Percentiles rank a stretch among this genome's conserved stretches.
phyloP scores from a whole-genome alignment of 164 flowering plant species.

The Litsea cubeba region DNA sequence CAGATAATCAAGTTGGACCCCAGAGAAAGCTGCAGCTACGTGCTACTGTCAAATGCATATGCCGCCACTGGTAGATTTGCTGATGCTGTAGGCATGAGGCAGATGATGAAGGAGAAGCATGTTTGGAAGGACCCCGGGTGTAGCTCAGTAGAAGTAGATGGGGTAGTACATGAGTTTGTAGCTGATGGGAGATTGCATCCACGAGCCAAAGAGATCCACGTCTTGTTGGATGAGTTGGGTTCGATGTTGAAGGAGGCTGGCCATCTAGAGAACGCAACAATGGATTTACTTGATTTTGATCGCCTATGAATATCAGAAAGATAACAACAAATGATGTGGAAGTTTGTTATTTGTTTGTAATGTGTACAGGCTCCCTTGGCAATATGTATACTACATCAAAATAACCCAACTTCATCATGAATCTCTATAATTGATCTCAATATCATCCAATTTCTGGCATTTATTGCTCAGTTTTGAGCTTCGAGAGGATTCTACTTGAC shows the following conservation, averaged over 20 bases:
- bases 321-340: neutral
- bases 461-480: no score
- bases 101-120: constrained; percentile 39
- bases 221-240: constrained; percentile 27
- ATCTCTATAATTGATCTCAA: no score
- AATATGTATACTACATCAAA: no score
- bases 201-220: constrained; percentile 35
- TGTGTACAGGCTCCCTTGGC: neutral
- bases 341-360: neutral
- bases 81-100: constrained; percentile 46
- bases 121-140: constrained; percentile 58
- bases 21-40: constrained; percentile 36
- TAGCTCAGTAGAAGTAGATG: constrained; percentile 60
- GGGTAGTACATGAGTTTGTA: constrained; percentile 65
- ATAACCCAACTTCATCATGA: no score
- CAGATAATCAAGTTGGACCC: constrained; percentile 36
- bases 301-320: neutral
- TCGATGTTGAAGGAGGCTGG: constrained; percentile 17
- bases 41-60: constrained; percentile 60
- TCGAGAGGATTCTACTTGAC: no score
- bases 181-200: constrained; percentile 49
- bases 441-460: no score
- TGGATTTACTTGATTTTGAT: constrained; percentile 1
- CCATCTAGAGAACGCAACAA: neutral
- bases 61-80: constrained; percentile 36